These are phyloP conservation scores for Petasospora fabianii DNA, from an alignment of 1,139 yeast genomes.

Conservation along the genomic window DNA sequence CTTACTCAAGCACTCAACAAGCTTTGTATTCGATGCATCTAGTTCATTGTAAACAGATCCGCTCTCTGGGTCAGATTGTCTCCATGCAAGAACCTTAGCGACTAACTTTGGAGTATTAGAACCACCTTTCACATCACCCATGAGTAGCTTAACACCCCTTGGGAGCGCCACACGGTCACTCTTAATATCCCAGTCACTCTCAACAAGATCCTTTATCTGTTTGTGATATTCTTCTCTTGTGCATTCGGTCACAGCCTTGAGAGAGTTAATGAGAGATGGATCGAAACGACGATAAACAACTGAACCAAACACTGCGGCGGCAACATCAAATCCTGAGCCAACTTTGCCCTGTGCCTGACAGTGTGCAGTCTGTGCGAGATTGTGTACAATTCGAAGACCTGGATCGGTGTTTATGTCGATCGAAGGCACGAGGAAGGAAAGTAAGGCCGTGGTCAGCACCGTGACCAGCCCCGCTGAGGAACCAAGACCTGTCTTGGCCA, in stretches of 20 bases:
- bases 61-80: constrained; percentile 46
- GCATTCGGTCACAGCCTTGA: constrained; percentile 27
- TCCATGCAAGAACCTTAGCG: constrained; percentile 71
- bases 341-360: constrained; percentile 92
- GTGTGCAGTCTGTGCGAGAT: constrained; percentile 83
- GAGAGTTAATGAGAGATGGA: constrained; percentile 46
- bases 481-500: constrained; percentile 92
- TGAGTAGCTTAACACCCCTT: constrained; percentile 57
- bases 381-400: constrained; percentile 52
- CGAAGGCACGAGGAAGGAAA: constrained; percentile 41
- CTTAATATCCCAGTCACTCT: constrained; percentile 54
- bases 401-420: constrained; percentile 29
- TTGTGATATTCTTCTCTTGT: constrained; percentile 25
- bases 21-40: constrained; percentile 52
- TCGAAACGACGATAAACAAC: constrained; percentile 73
- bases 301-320: constrained; percentile 91
- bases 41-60: constrained; percentile 49
- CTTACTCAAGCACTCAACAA: constrained; percentile 46
- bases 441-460: constrained; percentile 68
- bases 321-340: constrained; percentile 97
- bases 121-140: constrained; percentile 94
- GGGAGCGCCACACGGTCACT: constrained; percentile 62
- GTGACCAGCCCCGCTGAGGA: constrained; percentile 94
- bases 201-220: constrained; percentile 38
- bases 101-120: constrained; percentile 93